Conservation (phyloP, 345 rosid species). For the Citrus unshiu region DNA sequence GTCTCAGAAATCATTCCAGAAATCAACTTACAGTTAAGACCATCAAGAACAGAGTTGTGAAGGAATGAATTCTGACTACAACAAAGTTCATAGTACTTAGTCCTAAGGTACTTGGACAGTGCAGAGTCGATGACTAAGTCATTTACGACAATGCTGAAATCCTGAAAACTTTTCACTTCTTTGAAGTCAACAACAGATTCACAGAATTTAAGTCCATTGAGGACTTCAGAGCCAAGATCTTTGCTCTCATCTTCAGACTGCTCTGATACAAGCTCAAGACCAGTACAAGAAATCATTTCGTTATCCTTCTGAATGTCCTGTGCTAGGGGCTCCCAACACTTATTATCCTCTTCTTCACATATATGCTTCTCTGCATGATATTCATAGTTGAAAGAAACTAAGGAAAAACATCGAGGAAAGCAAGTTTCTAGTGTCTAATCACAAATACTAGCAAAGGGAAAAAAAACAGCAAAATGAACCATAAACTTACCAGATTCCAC, state of each 20-base stretch:
- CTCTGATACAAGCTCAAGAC: neutral
- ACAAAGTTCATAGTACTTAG: slow-evolving; percentile 47
- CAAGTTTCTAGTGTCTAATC: neutral
- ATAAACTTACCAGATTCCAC: slow-evolving; percentile 19
- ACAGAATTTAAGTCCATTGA: slow-evolving; percentile 27
- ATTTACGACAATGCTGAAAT: slow-evolving; percentile 29
- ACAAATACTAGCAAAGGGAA: neutral
- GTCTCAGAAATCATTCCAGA: slow-evolving; percentile 28
- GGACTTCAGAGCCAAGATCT: slow-evolving; percentile 18
- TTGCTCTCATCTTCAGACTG: slow-evolving; percentile 20
- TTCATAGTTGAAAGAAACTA: neutral
- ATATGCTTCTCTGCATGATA: slow-evolving; percentile 16
- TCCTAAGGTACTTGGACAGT: slow-evolving; percentile 26
- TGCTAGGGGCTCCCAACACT: slow-evolving; percentile 9
- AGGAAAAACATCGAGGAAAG: neutral
- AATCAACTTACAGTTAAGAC: slow-evolving; percentile 27
- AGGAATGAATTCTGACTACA: slow-evolving; percentile 33
- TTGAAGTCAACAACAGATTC: slow-evolving; percentile 24
- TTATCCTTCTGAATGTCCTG: slow-evolving; percentile 1
- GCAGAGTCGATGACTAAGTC: slow-evolving; percentile 33
- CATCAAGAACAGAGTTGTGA: slow-evolving; percentile 30
- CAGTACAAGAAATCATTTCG: neutral
- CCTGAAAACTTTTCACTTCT: slow-evolving; percentile 33
- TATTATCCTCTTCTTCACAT: slow-evolving; percentile 8
- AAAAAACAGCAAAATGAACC: neutral